A percentile compares a stretch with the other conserved stretches of the same genome.
Conservation (phyloP, 805 yeast genomes). For the Cephaloascus albidus region DNA sequence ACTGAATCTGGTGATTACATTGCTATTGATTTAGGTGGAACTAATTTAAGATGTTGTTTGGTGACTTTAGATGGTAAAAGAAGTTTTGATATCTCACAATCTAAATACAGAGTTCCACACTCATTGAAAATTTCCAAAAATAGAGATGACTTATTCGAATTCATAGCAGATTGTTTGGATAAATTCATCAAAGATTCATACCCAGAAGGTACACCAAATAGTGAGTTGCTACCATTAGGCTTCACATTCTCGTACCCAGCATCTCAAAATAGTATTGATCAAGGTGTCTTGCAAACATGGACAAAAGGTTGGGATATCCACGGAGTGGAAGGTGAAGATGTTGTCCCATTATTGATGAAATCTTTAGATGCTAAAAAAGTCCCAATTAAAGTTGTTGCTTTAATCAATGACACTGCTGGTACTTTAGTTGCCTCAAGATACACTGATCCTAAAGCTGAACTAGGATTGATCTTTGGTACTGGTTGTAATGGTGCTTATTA, state of each 20-base stretch:
- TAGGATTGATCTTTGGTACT: slow-evolving; percentile 38
- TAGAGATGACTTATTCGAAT: slow-evolving; percentile 31
- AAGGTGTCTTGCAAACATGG: slow-evolving; percentile 35
- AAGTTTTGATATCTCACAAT: slow-evolving; percentile 77
- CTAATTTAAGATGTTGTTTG: slow-evolving; percentile 87
- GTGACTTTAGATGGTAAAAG: slow-evolving; percentile 78
- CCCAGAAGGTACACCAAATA: slow-evolving; percentile 27
- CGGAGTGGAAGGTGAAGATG: slow-evolving; percentile 35
- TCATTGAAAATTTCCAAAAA: slow-evolving; percentile 64
- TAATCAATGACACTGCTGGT: slow-evolving; percentile 38
- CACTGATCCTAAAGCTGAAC: slow-evolving; percentile 33
- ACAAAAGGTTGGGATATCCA: slow-evolving; percentile 37
- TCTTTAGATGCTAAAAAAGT: slow-evolving; percentile 23
- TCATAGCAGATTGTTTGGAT: slow-evolving; percentile 31
- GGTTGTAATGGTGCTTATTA: slow-evolving; percentile 40
- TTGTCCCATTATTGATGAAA: slow-evolving; percentile 34
- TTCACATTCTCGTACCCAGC: slow-evolving; percentile 38
- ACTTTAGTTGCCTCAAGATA: slow-evolving; percentile 37
- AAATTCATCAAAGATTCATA: slow-evolving; percentile 28
- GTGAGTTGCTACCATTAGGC: slow-evolving; percentile 27
- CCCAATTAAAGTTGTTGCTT: slow-evolving; percentile 34
- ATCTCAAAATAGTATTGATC: slow-evolving; percentile 27
- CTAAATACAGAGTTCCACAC: slow-evolving; percentile 75
- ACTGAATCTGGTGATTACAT: slow-evolving; percentile 80
- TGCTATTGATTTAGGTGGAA: slow-evolving; percentile 96